Percentiles rank a stretch among this genome's conserved stretches.
Conservation (phyloP, 192 early-diverging fungal genomes). For the Entrophospora sp. region DNA sequence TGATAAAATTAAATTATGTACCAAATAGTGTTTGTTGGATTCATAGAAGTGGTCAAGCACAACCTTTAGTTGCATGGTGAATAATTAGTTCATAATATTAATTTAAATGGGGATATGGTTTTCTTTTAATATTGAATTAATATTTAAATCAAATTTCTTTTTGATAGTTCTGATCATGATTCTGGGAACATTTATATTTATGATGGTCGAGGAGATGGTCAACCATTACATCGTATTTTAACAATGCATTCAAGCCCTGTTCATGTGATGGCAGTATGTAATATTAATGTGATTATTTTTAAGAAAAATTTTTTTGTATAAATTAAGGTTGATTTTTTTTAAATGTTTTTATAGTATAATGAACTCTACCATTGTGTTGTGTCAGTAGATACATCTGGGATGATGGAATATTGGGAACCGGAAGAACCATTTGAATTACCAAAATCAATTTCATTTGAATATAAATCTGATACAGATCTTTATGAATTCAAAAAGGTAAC, state of each 20-base stretch:
- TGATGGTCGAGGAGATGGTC: constrained; percentile 66
- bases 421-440: constrained; percentile 60
- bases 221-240: constrained; percentile 51
- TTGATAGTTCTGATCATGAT: constrained; percentile 63
- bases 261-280: constrained; percentile 57
- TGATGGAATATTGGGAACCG: constrained; percentile 90
- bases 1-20: constrained; percentile 68
- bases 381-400: constrained; percentile 78
- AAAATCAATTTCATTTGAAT: constrained; percentile 56
- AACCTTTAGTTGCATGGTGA: constrained; percentile 72
- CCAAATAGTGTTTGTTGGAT: constrained; percentile 81
- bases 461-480: constrained; percentile 91
- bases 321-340: background rate
- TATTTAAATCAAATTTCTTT: background rate
- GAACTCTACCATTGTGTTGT: constrained; percentile 65
- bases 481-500: constrained; percentile 91
- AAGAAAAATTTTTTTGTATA: too few species aligned
- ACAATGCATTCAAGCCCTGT: constrained; percentile 67
- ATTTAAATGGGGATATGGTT: too few species aligned
- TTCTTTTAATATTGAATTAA: background rate
- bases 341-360: constrained; percentile 49
- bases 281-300: background rate
- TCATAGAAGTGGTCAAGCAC: constrained; percentile 74
- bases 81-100: background rate
- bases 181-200: constrained; percentile 66